Conservation (phyloP, 306 rosid genomes). For the Cyamopsis tetragonoloba region DNA sequence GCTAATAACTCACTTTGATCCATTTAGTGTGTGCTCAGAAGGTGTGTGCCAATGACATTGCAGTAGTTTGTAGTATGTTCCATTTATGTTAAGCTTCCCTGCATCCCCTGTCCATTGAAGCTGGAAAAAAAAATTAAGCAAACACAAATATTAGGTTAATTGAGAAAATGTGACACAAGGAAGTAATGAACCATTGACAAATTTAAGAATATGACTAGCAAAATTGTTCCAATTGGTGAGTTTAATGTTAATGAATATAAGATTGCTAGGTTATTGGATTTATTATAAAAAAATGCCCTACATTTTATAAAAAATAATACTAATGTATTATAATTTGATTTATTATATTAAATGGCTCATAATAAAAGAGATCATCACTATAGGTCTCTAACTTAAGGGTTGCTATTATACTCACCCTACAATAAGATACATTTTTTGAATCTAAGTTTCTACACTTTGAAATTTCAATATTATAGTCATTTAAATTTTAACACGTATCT, state of each 20-base stretch:
- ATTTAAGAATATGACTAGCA: background rate
- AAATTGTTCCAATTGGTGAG: background rate
- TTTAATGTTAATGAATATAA: background rate
- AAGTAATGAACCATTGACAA: background rate
- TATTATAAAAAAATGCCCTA: background rate
- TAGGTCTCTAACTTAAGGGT: too few relatives aligned
- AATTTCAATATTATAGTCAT: too few relatives aligned
- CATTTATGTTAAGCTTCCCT: slow-evolving; percentile 55
- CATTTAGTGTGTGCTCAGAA: slow-evolving; percentile 73
- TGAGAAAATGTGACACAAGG: background rate
- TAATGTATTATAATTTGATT: too few relatives aligned
- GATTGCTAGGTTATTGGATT: background rate
- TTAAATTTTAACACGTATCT: too few relatives aligned
- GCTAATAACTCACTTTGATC: slow-evolving; percentile 43
- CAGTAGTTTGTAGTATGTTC: slow-evolving; percentile 41
- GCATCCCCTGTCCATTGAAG: slow-evolving; percentile 60
- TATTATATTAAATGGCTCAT: too few relatives aligned
- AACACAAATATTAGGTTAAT: background rate
- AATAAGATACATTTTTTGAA: too few relatives aligned
- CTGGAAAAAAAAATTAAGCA: slow-evolving; percentile 35
- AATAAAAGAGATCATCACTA: too few relatives aligned
- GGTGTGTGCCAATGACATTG: slow-evolving; percentile 90
- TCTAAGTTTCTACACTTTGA: too few relatives aligned
- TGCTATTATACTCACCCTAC: too few relatives aligned
- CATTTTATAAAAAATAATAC: too few relatives aligned